Conservation (phyloP, 257 asterid genomes). For the Mentha longifolia region DNA sequence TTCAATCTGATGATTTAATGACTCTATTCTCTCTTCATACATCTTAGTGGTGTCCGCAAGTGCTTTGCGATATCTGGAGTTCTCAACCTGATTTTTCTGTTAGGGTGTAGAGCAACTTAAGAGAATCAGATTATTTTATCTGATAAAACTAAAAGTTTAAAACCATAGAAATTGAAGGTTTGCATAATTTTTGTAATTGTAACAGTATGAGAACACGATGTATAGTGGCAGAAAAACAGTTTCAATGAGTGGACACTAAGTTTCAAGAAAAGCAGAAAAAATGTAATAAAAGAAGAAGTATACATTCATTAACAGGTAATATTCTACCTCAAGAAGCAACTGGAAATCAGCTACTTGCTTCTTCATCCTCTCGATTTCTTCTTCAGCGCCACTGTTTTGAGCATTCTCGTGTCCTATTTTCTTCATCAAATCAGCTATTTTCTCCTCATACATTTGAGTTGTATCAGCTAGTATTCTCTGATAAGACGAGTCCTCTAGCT, state of each 20-base stretch:
- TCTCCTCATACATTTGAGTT: slow-evolving; percentile 81
- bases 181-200: neutral
- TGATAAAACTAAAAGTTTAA: slow-evolving; percentile 20
- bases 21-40: slow-evolving; percentile 71
- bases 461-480: slow-evolving; percentile 75
- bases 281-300: neutral
- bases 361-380: slow-evolving; percentile 56
- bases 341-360: slow-evolving; percentile 56
- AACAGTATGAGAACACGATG: neutral
- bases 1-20: slow-evolving; percentile 55
- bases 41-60: slow-evolving; percentile 75
- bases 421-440: slow-evolving; percentile 70
- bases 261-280: neutral
- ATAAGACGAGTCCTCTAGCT: slow-evolving; percentile 62
- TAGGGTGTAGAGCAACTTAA: slow-evolving; percentile 23
- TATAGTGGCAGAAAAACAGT: neutral
- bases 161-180: neutral
- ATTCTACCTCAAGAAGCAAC: slow-evolving; percentile 61
- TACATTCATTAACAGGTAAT: slow-evolving; percentile 18
- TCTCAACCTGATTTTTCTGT: slow-evolving; percentile 66
- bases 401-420: slow-evolving; percentile 51
- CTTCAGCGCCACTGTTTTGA: slow-evolving; percentile 53
- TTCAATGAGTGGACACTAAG: slow-evolving; percentile 7
- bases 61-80: slow-evolving; percentile 56
- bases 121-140: slow-evolving; percentile 35